Base-by-base conservation (phyloP, 371 early-diverging fungal species). In the Mucor plumbeus region DNA sequence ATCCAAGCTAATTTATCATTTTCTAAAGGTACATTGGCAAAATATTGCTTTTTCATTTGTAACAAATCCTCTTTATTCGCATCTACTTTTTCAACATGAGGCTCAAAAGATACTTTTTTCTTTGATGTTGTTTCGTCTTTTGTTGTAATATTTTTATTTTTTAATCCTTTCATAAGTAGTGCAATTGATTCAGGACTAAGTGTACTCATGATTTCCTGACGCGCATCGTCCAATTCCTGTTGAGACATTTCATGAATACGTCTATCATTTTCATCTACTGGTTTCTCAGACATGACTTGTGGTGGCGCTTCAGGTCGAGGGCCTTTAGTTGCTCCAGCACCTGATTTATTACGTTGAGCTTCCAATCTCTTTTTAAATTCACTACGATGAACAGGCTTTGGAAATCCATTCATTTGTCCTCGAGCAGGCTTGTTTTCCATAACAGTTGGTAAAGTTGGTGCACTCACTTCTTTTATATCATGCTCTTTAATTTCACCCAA, bases 1-100 rank as follows among this genome's bases (percentile, higher is more conserved):
- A 89, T 91, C 92, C 94, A 93, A 50, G 87, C 87, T 60, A 92
- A 57, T 59, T 92, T 93, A 26, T 91, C 90, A 8, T 79, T 68
- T 64, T 92, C 91, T 1, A 77, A 43, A 0, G 87, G 85, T 2
- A 87, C 84, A 58, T 87, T 77, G 1, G 82, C 63, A 70, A 80
- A 90, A 55, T 81, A 90, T 17, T 80, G 78, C 43, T 81, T 72
- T 58, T 85, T 86, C 77, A 87, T 63, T 0, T 79, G 78, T 57
- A 87, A 53, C 35, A 84, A 81, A 66, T 88, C 86, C 9, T 79
- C 76, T 13, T 84, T 84, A 13, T 79, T 78, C 1, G 26, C 50
- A 3, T 21, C 26, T 11, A 11, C 21, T 4, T 21, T 11, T 21
- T 79, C 75, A 1, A 35, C 48, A 7, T 53, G 10, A 26, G 57